A percentile compares a stretch with the other conserved stretches of the same genome.
Conservation (phyloP, 768 basidiomycete species). For the Fomitopsis serialis region DNA sequence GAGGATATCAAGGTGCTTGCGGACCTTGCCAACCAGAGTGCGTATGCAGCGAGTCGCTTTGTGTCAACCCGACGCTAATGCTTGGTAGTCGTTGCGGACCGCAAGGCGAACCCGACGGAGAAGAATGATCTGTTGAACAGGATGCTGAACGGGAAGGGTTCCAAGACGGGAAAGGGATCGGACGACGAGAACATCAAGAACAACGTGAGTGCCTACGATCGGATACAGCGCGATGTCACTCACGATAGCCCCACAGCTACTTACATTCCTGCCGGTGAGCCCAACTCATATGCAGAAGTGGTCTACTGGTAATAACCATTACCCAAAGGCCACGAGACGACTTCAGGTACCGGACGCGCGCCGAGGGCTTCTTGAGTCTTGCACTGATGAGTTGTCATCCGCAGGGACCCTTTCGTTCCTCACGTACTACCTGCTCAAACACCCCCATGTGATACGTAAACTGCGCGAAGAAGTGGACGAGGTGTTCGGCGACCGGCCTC, state of each 20-base stretch:
- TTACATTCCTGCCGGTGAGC: slow-evolving; percentile 45
- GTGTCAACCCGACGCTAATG: too few relatives aligned
- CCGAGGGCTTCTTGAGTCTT: too few relatives aligned
- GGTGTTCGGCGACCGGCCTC: slow-evolving; percentile 34
- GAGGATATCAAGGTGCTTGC: slow-evolving; percentile 36
- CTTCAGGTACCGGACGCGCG: slow-evolving; percentile 21
- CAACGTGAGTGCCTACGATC: slow-evolving; percentile 28
- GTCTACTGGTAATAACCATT: not conserved
- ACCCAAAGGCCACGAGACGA: slow-evolving; percentile 31
- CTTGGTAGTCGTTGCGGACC: slow-evolving; percentile 35
- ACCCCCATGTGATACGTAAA: slow-evolving; percentile 36
- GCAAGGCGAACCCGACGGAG: slow-evolving; percentile 31
- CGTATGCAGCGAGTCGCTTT: slow-evolving; percentile 2
- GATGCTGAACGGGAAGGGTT: slow-evolving; percentile 40
- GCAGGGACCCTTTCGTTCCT: slow-evolving; percentile 35
- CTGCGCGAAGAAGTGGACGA: slow-evolving; percentile 44
- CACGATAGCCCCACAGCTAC: slow-evolving; percentile 28
- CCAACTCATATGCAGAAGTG: not conserved
- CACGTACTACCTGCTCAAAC: slow-evolving; percentile 38
- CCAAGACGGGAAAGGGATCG: slow-evolving; percentile 37
- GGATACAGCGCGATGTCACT: too few relatives aligned
- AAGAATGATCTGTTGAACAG: slow-evolving; percentile 40
- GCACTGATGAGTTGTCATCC: too few relatives aligned
- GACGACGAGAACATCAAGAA: slow-evolving; percentile 36
- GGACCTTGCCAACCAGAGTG: slow-evolving; percentile 36